Evolutionary conservation across 768 basidiomycete species (phyloP), one percentile per base, ranked within the genome.

Genomic region (Phanerochaete carnosa): DNA sequence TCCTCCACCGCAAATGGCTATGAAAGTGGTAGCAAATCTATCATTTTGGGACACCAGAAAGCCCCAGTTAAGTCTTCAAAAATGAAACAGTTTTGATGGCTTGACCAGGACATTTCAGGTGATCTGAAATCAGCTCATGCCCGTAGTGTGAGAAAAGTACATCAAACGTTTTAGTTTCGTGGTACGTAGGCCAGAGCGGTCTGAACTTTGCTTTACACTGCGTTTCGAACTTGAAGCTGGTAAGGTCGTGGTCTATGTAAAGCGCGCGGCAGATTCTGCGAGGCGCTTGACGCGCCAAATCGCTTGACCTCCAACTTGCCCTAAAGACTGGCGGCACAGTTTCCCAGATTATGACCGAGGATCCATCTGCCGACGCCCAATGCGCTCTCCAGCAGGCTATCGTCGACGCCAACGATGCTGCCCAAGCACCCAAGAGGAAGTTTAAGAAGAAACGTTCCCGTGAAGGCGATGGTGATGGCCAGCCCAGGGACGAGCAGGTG

Each of bases 351-450:
- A 62, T 62, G 62, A 43, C 57, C 25, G 62, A 58, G 51, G 52
- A 65, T 49, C 72, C 81, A 43, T 66, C 80, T 52, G 75, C 72
- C 60, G 81, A 81, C 65, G 76, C 80, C 57, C 77, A 81, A 61
- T 79, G 75, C 58, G 81, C 79, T n/a, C 73, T 81, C n/a, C 78
- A 82, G 64, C 75, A 78, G 59, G 79, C 79, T 33, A 73, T 81
- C 57, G 80, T 77, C 29, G 74, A 80, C 62, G 79, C 73, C 52
- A 81, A 81, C 65, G 71, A 72, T 62, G 74, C 76, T 8, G 77
- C 74, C 33, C 60, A 68, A 0, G 62, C 62, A 43, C n/a, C 66
- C 2, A 52, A 29, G 33, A 54, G 68, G 53, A 75, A 72, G 65
- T 60, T 9, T 13, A 64, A 66, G 68, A 75, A 77, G 58, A 78